Evolutionary conservation across 805 yeast species (phyloP).

Genomic region (Nakazawaea wickerhamii): DNA sequence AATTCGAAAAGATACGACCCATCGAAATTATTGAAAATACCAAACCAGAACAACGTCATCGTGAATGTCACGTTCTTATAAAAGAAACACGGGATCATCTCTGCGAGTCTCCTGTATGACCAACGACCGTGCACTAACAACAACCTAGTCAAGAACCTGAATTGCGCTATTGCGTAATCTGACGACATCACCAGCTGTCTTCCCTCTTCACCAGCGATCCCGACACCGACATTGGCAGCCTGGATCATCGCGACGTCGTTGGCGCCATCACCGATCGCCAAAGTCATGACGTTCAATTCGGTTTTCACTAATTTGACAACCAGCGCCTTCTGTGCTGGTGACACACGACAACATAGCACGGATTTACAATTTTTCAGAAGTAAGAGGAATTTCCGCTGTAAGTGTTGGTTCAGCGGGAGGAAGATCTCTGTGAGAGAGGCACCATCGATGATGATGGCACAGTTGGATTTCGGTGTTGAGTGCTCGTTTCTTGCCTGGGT

Average conservation of each 20-base stretch:
- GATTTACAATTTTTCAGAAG: conserved; percentile 78
- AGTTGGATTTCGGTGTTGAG: conserved; percentile 60
- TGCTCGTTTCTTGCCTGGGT: conserved; percentile 53
- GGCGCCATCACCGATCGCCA: conserved; percentile 87
- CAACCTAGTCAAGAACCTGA: conserved; percentile 62
- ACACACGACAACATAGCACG: conserved; percentile 81
- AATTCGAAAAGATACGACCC: conserved; percentile 76
- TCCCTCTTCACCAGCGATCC: conserved; percentile 91
- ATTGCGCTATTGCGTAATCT: conserved; percentile 82
- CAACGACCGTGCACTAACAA: conserved; percentile 79
- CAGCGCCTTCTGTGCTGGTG: conserved; percentile 84
- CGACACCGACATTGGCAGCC: conserved; percentile 83
- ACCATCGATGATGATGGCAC: conserved; percentile 76
- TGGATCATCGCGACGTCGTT: conserved; percentile 91
- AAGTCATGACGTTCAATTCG: conserved; percentile 71
- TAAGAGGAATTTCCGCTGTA: conserved; percentile 55
- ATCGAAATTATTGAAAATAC: conserved; percentile 68
- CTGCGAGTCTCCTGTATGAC: conserved; percentile 77
- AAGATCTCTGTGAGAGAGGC: conserved; percentile 59
- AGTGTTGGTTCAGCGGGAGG: conserved; percentile 31
- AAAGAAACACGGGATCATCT: conserved; percentile 79
- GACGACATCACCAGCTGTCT: conserved; percentile 86
- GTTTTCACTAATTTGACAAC: conserved; percentile 76
- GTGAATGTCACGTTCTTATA: conserved; percentile 76
- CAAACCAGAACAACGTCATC: conserved; percentile 74